phyloP scores from a whole-genome alignment of 2,329 filamentous ascomycete genomes.

The Erysiphe neolycopersici region DNA sequence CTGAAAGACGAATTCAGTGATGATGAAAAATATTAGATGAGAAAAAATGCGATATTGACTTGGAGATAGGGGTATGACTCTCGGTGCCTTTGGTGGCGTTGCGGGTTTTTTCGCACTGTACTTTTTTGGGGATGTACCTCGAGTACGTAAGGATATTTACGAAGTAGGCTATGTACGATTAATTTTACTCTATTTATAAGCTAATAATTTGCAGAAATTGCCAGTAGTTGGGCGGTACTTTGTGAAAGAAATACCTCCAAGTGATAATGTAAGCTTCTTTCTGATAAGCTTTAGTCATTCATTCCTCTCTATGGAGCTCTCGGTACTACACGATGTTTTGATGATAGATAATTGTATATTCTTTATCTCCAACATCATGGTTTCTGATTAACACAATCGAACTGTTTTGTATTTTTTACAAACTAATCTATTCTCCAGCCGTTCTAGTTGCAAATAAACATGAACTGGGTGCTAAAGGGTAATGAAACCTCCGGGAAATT shows the following conservation, averaged over 20 bases:
- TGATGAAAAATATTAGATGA: background rate
- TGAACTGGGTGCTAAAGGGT: too few relatives aligned
- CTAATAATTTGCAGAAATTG: constrained; percentile 19
- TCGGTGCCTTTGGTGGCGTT: constrained; percentile 28
- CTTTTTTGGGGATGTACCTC: constrained; percentile 35
- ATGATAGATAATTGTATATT: too few relatives aligned
- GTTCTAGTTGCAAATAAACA: too few relatives aligned
- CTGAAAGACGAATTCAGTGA: background rate
- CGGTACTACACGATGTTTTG: too few relatives aligned
- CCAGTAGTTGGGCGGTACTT: constrained; percentile 26
- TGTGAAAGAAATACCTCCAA: constrained; percentile 26
- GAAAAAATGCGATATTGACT: background rate
- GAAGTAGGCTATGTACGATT: constrained; percentile 17
- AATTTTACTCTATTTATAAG: background rate
- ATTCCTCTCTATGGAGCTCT: too few relatives aligned
- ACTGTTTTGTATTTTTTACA: too few relatives aligned
- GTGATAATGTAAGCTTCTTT: constrained; percentile 31
- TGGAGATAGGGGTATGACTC: constrained; percentile 21
- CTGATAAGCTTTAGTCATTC: too few relatives aligned
- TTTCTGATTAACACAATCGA: too few relatives aligned
- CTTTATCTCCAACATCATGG: too few relatives aligned
- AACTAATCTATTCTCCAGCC: too few relatives aligned
- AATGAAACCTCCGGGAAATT: too few relatives aligned
- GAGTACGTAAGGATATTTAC: constrained; percentile 31
- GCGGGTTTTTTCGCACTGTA: constrained; percentile 27